These are phyloP conservation scores for Zygotorulaspora chibaensis DNA, from an alignment of 805 yeast genomes.

Conservation along the genomic window DNA sequence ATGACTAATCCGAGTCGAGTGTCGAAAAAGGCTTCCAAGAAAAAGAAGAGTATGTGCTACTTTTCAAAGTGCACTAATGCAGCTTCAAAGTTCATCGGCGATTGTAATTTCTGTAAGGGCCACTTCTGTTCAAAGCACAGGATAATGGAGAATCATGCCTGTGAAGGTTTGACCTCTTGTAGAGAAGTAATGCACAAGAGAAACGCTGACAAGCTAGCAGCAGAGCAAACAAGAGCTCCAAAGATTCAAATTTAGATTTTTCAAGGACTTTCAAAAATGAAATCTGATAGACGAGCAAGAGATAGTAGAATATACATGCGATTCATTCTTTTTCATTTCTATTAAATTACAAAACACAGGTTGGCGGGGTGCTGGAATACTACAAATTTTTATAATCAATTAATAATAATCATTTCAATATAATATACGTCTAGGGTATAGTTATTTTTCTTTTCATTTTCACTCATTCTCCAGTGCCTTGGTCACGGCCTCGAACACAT, in stretches of 20 bases:
- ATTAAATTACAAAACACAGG: too few relatives aligned
- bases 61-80: conserved; percentile 57
- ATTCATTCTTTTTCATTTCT: neutral
- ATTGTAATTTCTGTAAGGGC: conserved; percentile 79
- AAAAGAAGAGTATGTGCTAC: conserved; percentile 45
- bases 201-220: conserved; percentile 76
- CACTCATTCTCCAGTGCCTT: conserved; percentile 17
- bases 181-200: conserved; percentile 80
- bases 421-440: neutral
- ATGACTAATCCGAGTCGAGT: conserved; percentile 13
- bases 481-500: conserved; percentile 50
- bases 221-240: conserved; percentile 69
- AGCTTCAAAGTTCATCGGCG: conserved; percentile 67
- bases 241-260: conserved; percentile 46
- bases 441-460: neutral
- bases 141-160: conserved; percentile 76
- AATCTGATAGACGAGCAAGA: neutral
- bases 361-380: too few relatives aligned
- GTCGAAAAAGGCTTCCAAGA: conserved; percentile 23
- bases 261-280: too few relatives aligned
- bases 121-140: conserved; percentile 85
- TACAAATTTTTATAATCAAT: neutral
- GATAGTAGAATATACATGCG: neutral
- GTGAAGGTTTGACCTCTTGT: conserved; percentile 73
- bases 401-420: neutral